A percentile compares a stretch with the other conserved stretches of the same genome.
These are phyloP conservation scores for Gelatoporia subvermispora DNA, from an alignment of 768 basidiomycete genomes.

Conservation along the genomic window DNA sequence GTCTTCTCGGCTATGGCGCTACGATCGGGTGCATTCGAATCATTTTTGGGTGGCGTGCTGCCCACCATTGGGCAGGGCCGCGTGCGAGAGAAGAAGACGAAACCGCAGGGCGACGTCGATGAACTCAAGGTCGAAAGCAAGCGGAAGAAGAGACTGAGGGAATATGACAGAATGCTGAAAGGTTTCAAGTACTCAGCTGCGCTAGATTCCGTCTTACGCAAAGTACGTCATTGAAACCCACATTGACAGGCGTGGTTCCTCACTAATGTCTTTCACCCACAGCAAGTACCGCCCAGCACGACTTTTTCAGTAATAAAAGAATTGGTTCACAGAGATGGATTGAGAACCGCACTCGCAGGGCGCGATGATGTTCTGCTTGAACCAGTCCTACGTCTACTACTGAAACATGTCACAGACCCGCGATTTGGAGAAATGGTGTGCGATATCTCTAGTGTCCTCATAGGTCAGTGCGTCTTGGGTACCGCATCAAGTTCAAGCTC, in stretches of 20 bases:
- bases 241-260: background rate
- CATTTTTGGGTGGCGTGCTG: constrained; percentile 54
- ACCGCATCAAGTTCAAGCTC: constrained; percentile 4
- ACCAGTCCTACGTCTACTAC: constrained; percentile 80
- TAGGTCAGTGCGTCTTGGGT: constrained; percentile 51
- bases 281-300: constrained; percentile 82
- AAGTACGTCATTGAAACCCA: constrained; percentile 41
- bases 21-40: constrained; percentile 58
- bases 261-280: constrained; percentile 1
- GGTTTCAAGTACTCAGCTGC: constrained; percentile 93
- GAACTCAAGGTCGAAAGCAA: constrained; percentile 77
- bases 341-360: constrained; percentile 79
- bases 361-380: constrained; percentile 93
- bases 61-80: constrained; percentile 53
- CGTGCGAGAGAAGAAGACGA: constrained; percentile 42
- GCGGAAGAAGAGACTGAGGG: constrained; percentile 65
- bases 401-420: constrained; percentile 83
- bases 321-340: constrained; percentile 85
- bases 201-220: constrained; percentile 84
- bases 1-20: constrained; percentile 35
- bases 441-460: constrained; percentile 72
- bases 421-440: constrained; percentile 89
- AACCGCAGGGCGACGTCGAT: constrained; percentile 55
- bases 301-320: constrained; percentile 92
- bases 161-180: constrained; percentile 89